Evolutionary conservation across 805 yeast species (phyloP).

Genomic region (Lipomyces oligophaga): DNA sequence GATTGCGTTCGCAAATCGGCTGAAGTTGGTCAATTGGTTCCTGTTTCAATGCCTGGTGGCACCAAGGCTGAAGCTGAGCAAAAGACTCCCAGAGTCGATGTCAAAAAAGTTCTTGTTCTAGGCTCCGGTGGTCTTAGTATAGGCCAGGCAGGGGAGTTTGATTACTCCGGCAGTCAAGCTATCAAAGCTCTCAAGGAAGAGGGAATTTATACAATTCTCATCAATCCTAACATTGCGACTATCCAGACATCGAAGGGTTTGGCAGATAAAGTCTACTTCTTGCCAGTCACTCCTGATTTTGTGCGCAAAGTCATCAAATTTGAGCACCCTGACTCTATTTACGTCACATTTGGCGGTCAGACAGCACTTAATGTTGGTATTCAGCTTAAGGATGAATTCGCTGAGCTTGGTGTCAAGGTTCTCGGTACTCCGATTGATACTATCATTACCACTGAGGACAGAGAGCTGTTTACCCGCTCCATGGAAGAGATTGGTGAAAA

Average conservation of each 20-base stretch:
- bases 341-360: conserved; percentile 98
- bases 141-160: conserved; percentile 99
- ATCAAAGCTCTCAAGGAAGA: conserved; percentile 97
- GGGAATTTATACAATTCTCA: conserved; percentile 91
- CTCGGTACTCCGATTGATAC: conserved; percentile 96
- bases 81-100: conserved; percentile 72
- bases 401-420: conserved; percentile 84
- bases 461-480: conserved; percentile 90
- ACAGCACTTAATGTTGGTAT: conserved; percentile 97
- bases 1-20: conserved; percentile 61
- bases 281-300: conserved; percentile 96
- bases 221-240: conserved; percentile 97
- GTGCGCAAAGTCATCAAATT: conserved; percentile 91
- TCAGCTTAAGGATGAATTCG: conserved; percentile 91
- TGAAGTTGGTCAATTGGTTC: conserved; percentile 50
- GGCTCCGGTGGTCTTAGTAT: conserved; percentile 98
- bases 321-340: conserved; percentile 96
- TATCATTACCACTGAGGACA: conserved; percentile 94
- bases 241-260: conserved; percentile 96
- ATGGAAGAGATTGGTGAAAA: conserved; percentile 94
- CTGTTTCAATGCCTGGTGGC: conserved; percentile 92
- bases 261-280: conserved; percentile 95
- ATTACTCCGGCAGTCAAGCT: conserved; percentile 98
- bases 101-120: conserved; percentile 85
- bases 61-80: conserved; percentile 64